Conservation (phyloP, 78 protist genomes). For the Neovahlkampfia damariscottae region DNA sequence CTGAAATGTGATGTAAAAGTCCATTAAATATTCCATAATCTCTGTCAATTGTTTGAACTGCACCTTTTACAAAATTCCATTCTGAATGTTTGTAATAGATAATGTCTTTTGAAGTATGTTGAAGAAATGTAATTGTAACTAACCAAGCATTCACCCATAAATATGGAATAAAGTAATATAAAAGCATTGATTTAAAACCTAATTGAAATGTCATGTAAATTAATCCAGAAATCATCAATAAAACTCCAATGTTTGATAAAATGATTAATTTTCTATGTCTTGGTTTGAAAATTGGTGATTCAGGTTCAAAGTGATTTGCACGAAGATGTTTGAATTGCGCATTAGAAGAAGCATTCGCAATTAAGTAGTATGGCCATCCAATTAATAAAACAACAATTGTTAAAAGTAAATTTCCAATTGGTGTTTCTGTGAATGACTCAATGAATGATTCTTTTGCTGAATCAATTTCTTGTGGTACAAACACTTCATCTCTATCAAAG, state of each 20-base stretch:
- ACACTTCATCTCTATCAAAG: conserved; percentile 35
- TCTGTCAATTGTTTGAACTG: conserved; percentile 57
- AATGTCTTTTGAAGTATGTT: conserved; percentile 62
- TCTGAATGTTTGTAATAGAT: conserved; percentile 56
- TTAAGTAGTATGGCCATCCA: background rate
- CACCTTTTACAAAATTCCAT: conserved; percentile 57
- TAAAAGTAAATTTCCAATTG: too few relatives aligned
- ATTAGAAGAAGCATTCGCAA: background rate
- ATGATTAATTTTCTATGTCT: background rate
- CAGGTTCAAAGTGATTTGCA: background rate
- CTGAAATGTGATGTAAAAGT: conserved; percentile 60
- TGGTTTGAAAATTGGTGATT: background rate
- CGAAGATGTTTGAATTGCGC: too few relatives aligned
- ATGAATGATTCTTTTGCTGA: background rate
- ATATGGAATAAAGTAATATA: conserved; percentile 24
- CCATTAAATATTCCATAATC: too few relatives aligned
- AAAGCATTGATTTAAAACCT: conserved; percentile 10
- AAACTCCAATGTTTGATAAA: background rate
- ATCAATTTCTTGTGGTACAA: conserved; percentile 29
- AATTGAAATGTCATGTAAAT: background rate
- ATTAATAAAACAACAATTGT: too few relatives aligned
- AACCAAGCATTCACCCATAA: conserved; percentile 50
- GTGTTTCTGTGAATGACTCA: too few relatives aligned
- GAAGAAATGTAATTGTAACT: conserved; percentile 69
- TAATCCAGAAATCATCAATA: background rate